Evolutionary conservation across 768 basidiomycete genomes (phyloP).

Genomic region (Daedaleopsis sinensis): DNA sequence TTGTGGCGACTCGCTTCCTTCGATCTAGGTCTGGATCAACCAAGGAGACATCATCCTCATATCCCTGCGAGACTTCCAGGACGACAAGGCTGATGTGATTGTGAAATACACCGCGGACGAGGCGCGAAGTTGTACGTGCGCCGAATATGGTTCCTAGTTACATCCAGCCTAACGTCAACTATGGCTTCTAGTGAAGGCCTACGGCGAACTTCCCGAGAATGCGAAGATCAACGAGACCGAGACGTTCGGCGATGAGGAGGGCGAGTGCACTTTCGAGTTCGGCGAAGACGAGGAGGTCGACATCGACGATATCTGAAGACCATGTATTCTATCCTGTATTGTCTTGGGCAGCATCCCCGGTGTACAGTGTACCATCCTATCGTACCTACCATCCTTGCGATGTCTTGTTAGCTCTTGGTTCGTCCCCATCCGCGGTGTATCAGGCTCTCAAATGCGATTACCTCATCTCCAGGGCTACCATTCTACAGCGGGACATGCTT

Average conservation of each 20-base stretch:
- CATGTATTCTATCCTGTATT: slow-evolving; percentile 27
- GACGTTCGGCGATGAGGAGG: slow-evolving; percentile 88
- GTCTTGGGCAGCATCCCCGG: neutral
- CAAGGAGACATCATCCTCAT: slow-evolving; percentile 96
- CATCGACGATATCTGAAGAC: slow-evolving; percentile 81
- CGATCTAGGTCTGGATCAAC: slow-evolving; percentile 94
- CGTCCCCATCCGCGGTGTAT: too few relatives aligned
- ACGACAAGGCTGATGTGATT: slow-evolving; percentile 98
- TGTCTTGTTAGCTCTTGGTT: neutral
- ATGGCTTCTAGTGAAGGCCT: slow-evolving; percentile 79
- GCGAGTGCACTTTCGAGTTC: slow-evolving; percentile 89
- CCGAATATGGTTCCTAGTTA: neutral
- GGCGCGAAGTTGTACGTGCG: slow-evolving; percentile 68
- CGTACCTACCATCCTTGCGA: neutral
- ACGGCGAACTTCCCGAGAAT: slow-evolving; percentile 95
- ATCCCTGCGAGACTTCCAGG: slow-evolving; percentile 97
- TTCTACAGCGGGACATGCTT: too few relatives aligned
- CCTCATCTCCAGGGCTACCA: too few relatives aligned
- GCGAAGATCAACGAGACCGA: slow-evolving; percentile 98
- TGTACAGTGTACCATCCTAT: neutral
- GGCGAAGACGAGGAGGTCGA: slow-evolving; percentile 88
- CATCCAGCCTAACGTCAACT: slow-evolving; percentile 2
- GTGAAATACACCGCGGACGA: slow-evolving; percentile 99
- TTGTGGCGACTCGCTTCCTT: neutral
- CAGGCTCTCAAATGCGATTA: too few relatives aligned